Conservation (phyloP, 805 yeast species). For the Barnettozyma sp. region DNA sequence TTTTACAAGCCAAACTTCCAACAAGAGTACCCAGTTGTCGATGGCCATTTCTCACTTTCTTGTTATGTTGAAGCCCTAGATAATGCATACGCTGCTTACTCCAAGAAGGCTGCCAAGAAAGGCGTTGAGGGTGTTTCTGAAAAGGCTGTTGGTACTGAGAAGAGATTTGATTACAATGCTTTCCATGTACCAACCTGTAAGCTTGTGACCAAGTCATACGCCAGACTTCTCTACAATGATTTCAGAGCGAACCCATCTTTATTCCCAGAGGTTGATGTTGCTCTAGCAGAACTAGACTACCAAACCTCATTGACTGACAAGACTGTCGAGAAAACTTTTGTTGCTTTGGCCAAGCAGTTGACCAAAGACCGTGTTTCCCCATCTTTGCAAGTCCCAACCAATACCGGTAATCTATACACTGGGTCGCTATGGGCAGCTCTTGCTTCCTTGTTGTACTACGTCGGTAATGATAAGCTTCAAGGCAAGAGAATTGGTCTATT, state of each 20-base stretch:
- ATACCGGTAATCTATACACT: constrained; percentile 97
- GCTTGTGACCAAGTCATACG: constrained; percentile 86
- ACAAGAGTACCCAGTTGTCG: constrained; percentile 93
- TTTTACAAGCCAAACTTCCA: constrained; percentile 97
- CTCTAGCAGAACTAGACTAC: constrained; percentile 51
- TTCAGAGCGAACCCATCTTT: constrained; percentile 61
- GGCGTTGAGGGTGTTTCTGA: constrained; percentile 41
- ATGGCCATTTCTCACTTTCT: constrained; percentile 90
- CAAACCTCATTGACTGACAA: constrained; percentile 76
- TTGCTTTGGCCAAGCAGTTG: constrained; percentile 62
- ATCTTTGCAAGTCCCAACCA: constrained; percentile 82
- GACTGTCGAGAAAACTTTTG: constrained; percentile 76
- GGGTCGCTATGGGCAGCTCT: constrained; percentile 88
- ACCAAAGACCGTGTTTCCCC: constrained; percentile 68
- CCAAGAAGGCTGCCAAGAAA: constrained; percentile 58
- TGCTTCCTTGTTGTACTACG: constrained; percentile 70
- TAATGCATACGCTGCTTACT: constrained; percentile 74
- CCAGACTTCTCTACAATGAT: constrained; percentile 86
- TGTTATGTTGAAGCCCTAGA: constrained; percentile 95
- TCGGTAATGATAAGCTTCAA: constrained; percentile 67
- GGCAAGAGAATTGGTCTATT: constrained; percentile 84
- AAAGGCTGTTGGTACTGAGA: constrained; percentile 57
- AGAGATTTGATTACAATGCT: constrained; percentile 82
- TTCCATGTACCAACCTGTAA: constrained; percentile 99
- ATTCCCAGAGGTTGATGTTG: constrained; percentile 52